phyloP scores from a whole-genome alignment of 805 yeast species.

The Blastobotrys chiropterorum region DNA sequence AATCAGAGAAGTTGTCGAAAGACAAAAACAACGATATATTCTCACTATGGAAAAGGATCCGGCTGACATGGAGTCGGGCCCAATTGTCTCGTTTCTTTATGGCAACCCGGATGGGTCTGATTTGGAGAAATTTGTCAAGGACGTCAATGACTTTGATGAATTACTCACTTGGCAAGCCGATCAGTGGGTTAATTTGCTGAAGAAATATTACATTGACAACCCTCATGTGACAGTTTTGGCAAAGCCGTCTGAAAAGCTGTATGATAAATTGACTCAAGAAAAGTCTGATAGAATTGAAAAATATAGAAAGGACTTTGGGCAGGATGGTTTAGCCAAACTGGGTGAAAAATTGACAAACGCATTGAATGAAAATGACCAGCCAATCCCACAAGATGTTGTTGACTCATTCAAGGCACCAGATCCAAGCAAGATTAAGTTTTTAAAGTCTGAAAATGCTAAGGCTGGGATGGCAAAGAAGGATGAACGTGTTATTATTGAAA shows the following conservation, averaged over 20 bases:
- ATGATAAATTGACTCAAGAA: conserved; percentile 45
- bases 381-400: conserved; percentile 66
- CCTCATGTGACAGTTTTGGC: conserved; percentile 63
- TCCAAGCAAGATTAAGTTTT: conserved; percentile 67
- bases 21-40: conserved; percentile 50
- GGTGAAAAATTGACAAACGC: conserved; percentile 53
- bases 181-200: conserved; percentile 60
- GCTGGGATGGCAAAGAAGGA: conserved; percentile 40
- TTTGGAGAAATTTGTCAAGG: conserved; percentile 48
- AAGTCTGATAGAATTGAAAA: conserved; percentile 44
- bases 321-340: conserved; percentile 50
- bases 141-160: conserved; percentile 53
- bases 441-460: conserved; percentile 57
- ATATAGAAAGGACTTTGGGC: conserved; percentile 50
- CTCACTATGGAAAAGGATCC: conserved; percentile 43
- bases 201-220: conserved; percentile 50
- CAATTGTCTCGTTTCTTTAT: conserved; percentile 74
- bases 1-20: conserved; percentile 62
- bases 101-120: conserved; percentile 60
- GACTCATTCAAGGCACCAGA: conserved; percentile 63
- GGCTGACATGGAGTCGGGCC: conserved; percentile 53
- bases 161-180: conserved; percentile 55
- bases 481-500: neutral
- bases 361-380: conserved; percentile 58
- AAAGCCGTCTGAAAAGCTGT: conserved; percentile 60